These are phyloP conservation scores for Pneumocystis carinii DNA, from an alignment of 1,139 yeast genomes.

Conservation along the genomic window DNA sequence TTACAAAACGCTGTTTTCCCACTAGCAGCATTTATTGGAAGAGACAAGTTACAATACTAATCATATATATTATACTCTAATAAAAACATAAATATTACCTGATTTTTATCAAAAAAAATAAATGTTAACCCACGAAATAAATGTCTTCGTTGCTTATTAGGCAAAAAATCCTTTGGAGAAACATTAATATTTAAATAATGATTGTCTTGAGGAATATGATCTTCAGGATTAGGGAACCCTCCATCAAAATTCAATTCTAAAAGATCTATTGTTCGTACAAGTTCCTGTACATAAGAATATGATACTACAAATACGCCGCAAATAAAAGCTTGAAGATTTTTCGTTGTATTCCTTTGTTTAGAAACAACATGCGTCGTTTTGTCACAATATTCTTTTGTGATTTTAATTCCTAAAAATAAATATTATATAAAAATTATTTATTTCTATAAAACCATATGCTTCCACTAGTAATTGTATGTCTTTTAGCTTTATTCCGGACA, in stretches of 20 bases:
- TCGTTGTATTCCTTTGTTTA: conserved; percentile 5
- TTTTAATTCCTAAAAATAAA: conserved; percentile 3
- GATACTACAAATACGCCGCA: conserved; percentile 3
- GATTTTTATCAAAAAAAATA: conserved; percentile 3
- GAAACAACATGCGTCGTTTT: conserved; percentile 8
- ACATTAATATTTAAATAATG: background rate
- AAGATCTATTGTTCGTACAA: background rate
- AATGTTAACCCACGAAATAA: conserved; percentile 5
- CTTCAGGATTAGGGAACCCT: conserved; percentile 3
- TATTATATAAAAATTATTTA: background rate
- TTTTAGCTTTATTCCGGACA: conserved; percentile 3
- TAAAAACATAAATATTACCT: background rate
- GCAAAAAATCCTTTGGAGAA: conserved; percentile 1
- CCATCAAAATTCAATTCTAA: background rate
- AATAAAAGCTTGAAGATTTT: conserved; percentile 6
- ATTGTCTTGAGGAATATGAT: background rate
- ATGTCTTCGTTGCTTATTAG: background rate
- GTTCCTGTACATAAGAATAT: conserved; percentile 1
- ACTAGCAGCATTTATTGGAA: conserved; percentile 3
- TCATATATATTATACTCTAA: background rate
- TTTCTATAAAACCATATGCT: background rate
- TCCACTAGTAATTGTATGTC: background rate
- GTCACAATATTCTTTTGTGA: background rate
- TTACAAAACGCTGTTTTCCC: conserved; percentile 4
- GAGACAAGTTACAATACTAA: conserved; percentile 1